Base-by-base conservation (phyloP, 2,329 filamentous ascomycete species). In the Immersiporthe knoxdaviesiana region DNA sequence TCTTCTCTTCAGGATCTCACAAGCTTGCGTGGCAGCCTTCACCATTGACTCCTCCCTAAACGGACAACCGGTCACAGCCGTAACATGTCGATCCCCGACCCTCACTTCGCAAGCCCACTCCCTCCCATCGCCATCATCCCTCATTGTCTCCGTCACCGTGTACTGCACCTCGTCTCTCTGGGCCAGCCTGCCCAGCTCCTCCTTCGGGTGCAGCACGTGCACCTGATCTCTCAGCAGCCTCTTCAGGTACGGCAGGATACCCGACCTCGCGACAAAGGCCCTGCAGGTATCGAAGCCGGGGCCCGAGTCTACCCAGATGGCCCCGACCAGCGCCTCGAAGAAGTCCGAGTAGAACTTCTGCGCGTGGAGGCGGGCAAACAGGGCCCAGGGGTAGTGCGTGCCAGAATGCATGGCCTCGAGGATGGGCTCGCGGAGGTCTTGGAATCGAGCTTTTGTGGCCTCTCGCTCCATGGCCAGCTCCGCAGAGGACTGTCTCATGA, bases 311-410 rank as follows among this genome's bases (percentile, higher is more conserved):
- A 97, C 82, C 83, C 92, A 97, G 0, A 97, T 84, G 0, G 94
- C 94, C 0, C 92, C 95, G 0, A 98, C 79, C 0, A 97, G 77
- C 41, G 88, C 87, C 80, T 98, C 95, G 12, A 97, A 83, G 10
- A 97, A 80, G 77, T 97, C 94, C 0, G 91, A 95, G 78, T 91
- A 91, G 78, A 92, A 92, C 76, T 97, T 97, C 21, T 87, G 87
- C 0, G 90, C 84, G 18, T 85, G 83, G 0, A 97, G 81, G 0
- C 86, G 83, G 0, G 88, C 83, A 0, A 98, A 86, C 0, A 88
- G 78, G 1, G 87, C 83, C 95, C 95, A 98, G 0, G 95, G 96
- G 75, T 94, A 97, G 21, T 81, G 78, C 0, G 72, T 71, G 0
- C 85, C 86, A 0, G 78, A 62, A 0, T 79, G 63, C 12, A 97